Base-by-base conservation (phyloP, 129 eudicot genomes). In the Helianthus tuberosus region DNA sequence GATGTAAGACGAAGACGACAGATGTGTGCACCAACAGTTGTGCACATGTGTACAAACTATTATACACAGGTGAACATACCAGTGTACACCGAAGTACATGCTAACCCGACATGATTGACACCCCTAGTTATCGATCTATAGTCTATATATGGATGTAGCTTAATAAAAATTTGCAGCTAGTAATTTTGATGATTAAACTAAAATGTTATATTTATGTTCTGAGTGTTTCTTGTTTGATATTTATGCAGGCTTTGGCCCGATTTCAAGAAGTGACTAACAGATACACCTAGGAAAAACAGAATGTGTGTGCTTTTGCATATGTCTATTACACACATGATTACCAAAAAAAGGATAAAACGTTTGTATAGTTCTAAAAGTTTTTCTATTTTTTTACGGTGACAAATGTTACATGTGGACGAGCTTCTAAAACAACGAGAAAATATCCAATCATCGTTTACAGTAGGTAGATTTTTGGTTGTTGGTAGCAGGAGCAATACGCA, bases 211-310 rank as follows among this genome's bases (percentile, higher is more conserved):
- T 9, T 66, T n/a, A 15, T 43, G 71, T 66, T 39, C 44, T 29
- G 12, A 38, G 20, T 20, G 62, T 62, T 74, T 61, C 44, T 67
- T 64, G 7, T 63, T 43, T 66, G 58, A 47, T 69, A 36, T 66
- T 69, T 71, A 39, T 79, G 73, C 83, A 94, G 99, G 97, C 97
- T 68, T 78, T 94, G 80, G 94, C 17, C n/a, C 89, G 90, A 68
- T 94, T 84, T 71, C 96, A 91, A 82, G 99, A 91, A 88, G 99
- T 84, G 61, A 91, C 96, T 60, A 88, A 86, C 74, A 80, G 93
- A 86, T 94, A 94, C 83, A 94, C 64, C 85, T 91, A 86, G 80
- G 99, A 94, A 85, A 94, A 94, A 80, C 96, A 86, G 78, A 68
- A 93, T 54, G 98, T 93, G 88, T 71, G 96, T 73, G 55, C 12